phyloP scores from a whole-genome alignment of 257 asterid genomes.

The Eucommia ulmoides region DNA sequence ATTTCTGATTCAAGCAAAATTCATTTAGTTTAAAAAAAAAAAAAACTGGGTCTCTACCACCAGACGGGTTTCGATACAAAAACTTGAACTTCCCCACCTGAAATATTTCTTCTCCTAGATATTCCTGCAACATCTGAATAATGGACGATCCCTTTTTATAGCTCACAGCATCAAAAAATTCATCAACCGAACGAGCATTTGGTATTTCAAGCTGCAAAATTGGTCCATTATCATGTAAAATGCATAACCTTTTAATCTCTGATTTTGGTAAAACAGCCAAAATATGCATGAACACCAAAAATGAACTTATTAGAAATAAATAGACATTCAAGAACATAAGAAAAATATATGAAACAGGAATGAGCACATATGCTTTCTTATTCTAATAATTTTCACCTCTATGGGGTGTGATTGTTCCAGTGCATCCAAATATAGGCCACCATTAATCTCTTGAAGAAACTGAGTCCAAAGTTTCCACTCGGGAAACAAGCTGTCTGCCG shows the following conservation, averaged over 20 bases:
- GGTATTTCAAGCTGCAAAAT: conserved; percentile 24
- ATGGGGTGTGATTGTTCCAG: conserved; percentile 37
- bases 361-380: background rate
- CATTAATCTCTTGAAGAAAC: conserved; percentile 19
- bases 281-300: too few relatives aligned
- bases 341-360: background rate
- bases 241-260: too few relatives aligned
- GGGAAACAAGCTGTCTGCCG: conserved; percentile 24
- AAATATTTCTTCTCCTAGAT: conserved; percentile 30
- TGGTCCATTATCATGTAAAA: background rate
- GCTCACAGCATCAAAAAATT: conserved; percentile 31
- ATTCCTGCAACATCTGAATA: conserved; percentile 26
- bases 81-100: conserved; percentile 16
- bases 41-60: background rate
- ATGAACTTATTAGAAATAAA: too few relatives aligned
- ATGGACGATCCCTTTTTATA: conserved; percentile 27
- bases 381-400: conserved; percentile 14
- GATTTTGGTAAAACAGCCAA: too few relatives aligned
- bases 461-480: conserved; percentile 37
- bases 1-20: conserved; percentile 17
- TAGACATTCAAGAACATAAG: too few relatives aligned
- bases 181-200: conserved; percentile 25
- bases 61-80: too few relatives aligned
- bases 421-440: conserved; percentile 26
- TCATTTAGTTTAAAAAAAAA: background rate